Percentiles rank a stretch among this genome's conserved stretches.
Evolutionary conservation across 2,329 filamentous ascomycete genomes (phyloP).

Genomic region (Paecilomyces sp.): DNA sequence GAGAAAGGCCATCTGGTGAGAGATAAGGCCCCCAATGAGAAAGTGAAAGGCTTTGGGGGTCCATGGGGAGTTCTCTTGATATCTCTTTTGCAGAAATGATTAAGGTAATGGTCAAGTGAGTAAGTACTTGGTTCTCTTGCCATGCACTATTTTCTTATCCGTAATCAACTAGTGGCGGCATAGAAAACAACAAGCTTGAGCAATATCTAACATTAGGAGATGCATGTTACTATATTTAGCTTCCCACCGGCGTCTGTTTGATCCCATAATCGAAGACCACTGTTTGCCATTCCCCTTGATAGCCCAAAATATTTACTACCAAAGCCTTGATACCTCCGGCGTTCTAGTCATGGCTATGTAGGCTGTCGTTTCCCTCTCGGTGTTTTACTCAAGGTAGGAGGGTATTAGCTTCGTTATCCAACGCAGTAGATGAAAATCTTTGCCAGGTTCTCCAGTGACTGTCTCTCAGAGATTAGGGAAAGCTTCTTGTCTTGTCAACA

Average conservation of each 20-base stretch:
- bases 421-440: background rate
- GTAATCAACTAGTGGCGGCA: background rate
- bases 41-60: slow-evolving; percentile 5
- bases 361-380: background rate
- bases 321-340: slow-evolving; percentile 5
- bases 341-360: slow-evolving; percentile 7
- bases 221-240: slow-evolving; percentile 82
- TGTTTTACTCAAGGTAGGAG: slow-evolving; percentile 1
- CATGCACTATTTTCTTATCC: background rate
- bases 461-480: slow-evolving; percentile 1
- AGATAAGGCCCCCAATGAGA: background rate
- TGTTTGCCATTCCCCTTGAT: slow-evolving; percentile 64
- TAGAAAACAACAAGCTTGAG: background rate
- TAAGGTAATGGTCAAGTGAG: slow-evolving; percentile 6
- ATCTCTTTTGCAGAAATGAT: slow-evolving; percentile 6
- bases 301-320: slow-evolving; percentile 7
- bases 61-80: slow-evolving; percentile 7
- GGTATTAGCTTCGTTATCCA: slow-evolving; percentile 5
- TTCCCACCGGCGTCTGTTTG: slow-evolving; percentile 76
- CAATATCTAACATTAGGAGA: slow-evolving; percentile 55
- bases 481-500: slow-evolving; percentile 6
- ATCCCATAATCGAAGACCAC: slow-evolving; percentile 77
- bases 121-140: background rate
- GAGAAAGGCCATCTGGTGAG: slow-evolving; percentile 7
- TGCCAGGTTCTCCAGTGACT: background rate